Base-by-base conservation (phyloP, 352 stramenopile species). In the Phytophthora cajani region DNA sequence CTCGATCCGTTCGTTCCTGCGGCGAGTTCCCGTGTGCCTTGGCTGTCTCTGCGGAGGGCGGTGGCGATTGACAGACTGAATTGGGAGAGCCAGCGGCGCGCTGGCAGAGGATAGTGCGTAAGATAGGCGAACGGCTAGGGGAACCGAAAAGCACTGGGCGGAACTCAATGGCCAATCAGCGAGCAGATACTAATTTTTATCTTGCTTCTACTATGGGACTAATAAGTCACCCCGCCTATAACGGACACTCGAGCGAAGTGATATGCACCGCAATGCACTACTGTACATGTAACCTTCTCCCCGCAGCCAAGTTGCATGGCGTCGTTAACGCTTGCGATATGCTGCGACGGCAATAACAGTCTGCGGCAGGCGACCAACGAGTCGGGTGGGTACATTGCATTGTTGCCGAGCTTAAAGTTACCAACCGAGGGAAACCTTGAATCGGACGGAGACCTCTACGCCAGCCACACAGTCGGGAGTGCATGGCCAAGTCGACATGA, bases 1-100 rank as follows among this genome's bases (percentile, higher is more conserved):
- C 42, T 49, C 42, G 42, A 17, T 47, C 36, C 25, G 38, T 25
- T 67, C 16, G 25, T 62, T 69, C 50, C 60, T 69, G 52, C 27
- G 47, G 66, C 53, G 51, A 69, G 36, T 63, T 65, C 54, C 58
- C 47, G 50, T 60, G 42, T 66, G 58, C 21, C 23, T 21, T 54
- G 42, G 46, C 58, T 52, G 53, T 57, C 57, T 68, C 51, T 60
- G 49, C 46, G 46, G 21, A 44, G 27, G 19, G 19, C 38, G 66
- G 27, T 32, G 27, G 27, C 67, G 55, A 68, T 74, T 74, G 71
- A 71, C 66, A 74, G 65, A 74, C 65, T 77, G 69, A 30, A 32
- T 23, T 33, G 9, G 32, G 33, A 74, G 66, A 78, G 71, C 66
- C 71, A 78, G 71, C 42, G 59, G 40, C 40, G 12, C 36, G 16